Conservation (phyloP, 805 yeast species). For the Candida cerambycidarum region DNA sequence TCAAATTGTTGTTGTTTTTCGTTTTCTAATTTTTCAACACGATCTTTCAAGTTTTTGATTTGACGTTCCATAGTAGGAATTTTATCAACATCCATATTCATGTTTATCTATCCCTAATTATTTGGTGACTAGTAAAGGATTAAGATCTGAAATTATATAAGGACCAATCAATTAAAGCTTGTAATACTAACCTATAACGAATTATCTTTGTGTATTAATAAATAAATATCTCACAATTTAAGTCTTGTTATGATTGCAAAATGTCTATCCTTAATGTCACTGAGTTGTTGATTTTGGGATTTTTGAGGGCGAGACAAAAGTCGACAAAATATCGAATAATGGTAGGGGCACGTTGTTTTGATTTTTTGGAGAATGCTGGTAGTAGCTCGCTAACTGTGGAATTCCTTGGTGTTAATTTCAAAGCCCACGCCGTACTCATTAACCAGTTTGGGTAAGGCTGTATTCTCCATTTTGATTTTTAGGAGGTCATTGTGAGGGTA, state of each 20-base stretch:
- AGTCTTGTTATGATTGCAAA: slow-evolving; percentile 9
- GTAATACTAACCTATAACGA: too few species aligned
- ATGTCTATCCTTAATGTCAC: slow-evolving; percentile 13
- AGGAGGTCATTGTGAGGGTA: too few species aligned
- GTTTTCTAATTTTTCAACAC: slow-evolving; percentile 24
- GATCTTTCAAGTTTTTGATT: slow-evolving; percentile 12
- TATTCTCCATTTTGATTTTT: too few species aligned
- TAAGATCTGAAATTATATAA: too few species aligned
- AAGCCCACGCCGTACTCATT: too few species aligned
- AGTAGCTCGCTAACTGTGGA: too few species aligned
- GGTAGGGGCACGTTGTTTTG: slow-evolving; percentile 3
- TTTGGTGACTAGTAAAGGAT: neutral
- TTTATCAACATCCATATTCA: slow-evolving; percentile 10
- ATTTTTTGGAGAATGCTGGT: too few species aligned
- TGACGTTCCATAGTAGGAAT: slow-evolving; percentile 10
- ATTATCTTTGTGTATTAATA: slow-evolving; percentile 2
- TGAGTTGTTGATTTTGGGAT: slow-evolving; percentile 4
- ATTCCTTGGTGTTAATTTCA: too few species aligned
- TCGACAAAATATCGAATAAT: slow-evolving; percentile 9
- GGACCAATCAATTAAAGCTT: too few species aligned
- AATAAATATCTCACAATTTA: slow-evolving; percentile 4
- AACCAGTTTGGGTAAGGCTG: too few species aligned
- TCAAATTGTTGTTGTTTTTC: slow-evolving; percentile 36
- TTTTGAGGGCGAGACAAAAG: slow-evolving; percentile 10
- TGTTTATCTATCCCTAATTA: slow-evolving; percentile 2